Evolutionary conservation across 306 rosid genomes (phyloP), one percentile per base, ranked within the genome.

Genomic region (Ochetophila trinervis): DNA sequence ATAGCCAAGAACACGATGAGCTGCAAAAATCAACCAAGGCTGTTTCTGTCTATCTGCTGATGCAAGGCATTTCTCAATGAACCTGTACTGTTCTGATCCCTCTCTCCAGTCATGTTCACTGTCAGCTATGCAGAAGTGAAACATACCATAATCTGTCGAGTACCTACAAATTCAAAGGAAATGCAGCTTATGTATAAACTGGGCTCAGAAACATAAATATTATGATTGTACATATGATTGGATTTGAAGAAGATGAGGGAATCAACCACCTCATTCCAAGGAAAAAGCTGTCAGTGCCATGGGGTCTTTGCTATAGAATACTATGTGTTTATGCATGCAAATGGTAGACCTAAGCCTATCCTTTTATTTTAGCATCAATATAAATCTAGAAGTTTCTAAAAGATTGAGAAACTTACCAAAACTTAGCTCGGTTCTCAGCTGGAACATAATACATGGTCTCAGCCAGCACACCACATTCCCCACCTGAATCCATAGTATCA

Each of bases 1-100:
- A 78, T 91, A 91, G 24, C 98, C 97, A 57, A 91, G 91, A 60
- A 91, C 97, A 23, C 97, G 86, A 74, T 91, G 97, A n/a, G 97
- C 97, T 3, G 78, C 71, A 36, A 89, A 91, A 65, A 87, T 88
- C 81, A 88, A 75, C 91, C 96, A 88, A 0, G 97, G 97, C 57
- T 91, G 96, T 54, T 83, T 88, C 63, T 83, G 85, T 79, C 97
- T 86, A 65, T 91, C 97, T 1, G 65, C 96, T 19, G 97, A 82
- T 52, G 97, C 91, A 57, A 88, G 83, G 75, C 97, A 91, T 45
- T 83, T 82, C 77, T 91, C 94, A 57, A 91, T 88, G 78, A 86
- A 91, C 70, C 66, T 84, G 86, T 86, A 86, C 68, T 91, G 97
- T 67, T 91, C 97, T 8, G 91, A 62, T 54, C 94, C 96, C 78